Base-by-base conservation (phyloP, 306 rosid genomes). In the Lathyrus tuberosus region DNA sequence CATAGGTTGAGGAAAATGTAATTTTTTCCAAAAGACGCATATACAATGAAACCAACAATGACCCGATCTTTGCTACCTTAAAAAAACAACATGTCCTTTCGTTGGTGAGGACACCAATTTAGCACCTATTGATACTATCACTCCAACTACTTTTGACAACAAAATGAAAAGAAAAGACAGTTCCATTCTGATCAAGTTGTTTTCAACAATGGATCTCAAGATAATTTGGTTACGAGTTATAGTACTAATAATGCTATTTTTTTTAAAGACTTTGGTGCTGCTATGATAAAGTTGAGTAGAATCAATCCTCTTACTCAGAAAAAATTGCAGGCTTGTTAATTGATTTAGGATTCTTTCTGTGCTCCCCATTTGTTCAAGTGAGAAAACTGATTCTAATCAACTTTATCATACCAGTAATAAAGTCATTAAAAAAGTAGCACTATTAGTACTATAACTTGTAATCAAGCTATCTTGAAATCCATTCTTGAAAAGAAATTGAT, bases 101-200 rank as follows among this genome's bases (percentile, higher is more conserved):
- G 38, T 77, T 2, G 86, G 90, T 7, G 91, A 92, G 2, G 77
- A 85, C 47, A 22, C 74, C 15, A 90, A 83, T 46, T 64, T 88
- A 43, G 86, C 96, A 35, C 96, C 93, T 9, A 79, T 90, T 2
- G 96, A 92, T 46, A 4, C 75, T 14, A 18, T 22, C 20, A 70
- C 89, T 13, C 68, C 77, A 0, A 53, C 14, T 5, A 6, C 0
- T 0, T 89, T 92, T 43, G 98, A 92, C 15, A 90, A 88, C 47
- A 76, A 12, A n/a, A n/a, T 20, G 70, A 52, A 51, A 37, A 11
- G 1, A 90, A 89, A 11, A 97, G 94, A 1, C 82, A 90, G 12
- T 85, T 93, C 31, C 85, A 76, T 30, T 90, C 98, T 0, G 98
- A 93, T 31, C 98, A 90, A 80, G 83, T 62, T 76, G 85, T 93